Evolutionary conservation across 164 flowering plant genomes (phyloP).

Genomic region (Malania oleifera): DNA sequence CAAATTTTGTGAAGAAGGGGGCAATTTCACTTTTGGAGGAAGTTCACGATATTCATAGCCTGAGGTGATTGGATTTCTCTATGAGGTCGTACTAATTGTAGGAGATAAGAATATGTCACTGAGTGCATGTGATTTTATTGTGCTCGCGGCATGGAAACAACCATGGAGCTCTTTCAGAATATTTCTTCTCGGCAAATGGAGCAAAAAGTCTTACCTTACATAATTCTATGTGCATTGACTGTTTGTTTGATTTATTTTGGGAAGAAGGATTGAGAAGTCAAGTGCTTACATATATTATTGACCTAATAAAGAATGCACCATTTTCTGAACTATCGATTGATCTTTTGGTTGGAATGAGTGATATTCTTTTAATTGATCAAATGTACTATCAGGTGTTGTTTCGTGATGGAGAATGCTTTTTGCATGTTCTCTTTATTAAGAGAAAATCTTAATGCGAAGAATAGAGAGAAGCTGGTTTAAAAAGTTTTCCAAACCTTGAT

Average conservation of each 20-base stretch:
- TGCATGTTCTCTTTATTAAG: slow-evolving; percentile 90
- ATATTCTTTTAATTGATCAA: slow-evolving; percentile 59
- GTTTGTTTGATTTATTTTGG: slow-evolving; percentile 91
- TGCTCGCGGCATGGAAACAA: slow-evolving; percentile 63
- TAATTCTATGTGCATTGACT: slow-evolving; percentile 59
- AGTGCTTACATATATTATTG: slow-evolving; percentile 58
- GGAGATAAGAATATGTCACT: too few species aligned
- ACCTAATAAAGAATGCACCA: slow-evolving; percentile 74
- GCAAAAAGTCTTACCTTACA: slow-evolving; percentile 54
- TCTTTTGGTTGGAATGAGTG: slow-evolving; percentile 79
- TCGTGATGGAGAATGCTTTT: slow-evolving; percentile 92
- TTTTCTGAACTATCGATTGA: slow-evolving; percentile 68
- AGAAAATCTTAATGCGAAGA: slow-evolving; percentile 61
- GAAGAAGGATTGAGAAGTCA: slow-evolving; percentile 54
- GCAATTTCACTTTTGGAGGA: too few species aligned
- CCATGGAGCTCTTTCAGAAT: slow-evolving; percentile 54
- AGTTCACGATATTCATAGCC: too few species aligned
- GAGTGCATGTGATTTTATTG: too few species aligned
- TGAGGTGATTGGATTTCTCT: too few species aligned
- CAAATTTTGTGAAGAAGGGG: too few species aligned
- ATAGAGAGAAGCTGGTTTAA: slow-evolving; percentile 73
- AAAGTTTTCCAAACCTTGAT: slow-evolving; percentile 85
- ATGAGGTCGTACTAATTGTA: too few species aligned
- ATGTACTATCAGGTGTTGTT: slow-evolving; percentile 81
- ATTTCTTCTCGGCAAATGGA: slow-evolving; percentile 57